Base-by-base conservation (phyloP, 1,284 basidiomycete genomes). In the Cutaneotrichosporon sp. region DNA sequence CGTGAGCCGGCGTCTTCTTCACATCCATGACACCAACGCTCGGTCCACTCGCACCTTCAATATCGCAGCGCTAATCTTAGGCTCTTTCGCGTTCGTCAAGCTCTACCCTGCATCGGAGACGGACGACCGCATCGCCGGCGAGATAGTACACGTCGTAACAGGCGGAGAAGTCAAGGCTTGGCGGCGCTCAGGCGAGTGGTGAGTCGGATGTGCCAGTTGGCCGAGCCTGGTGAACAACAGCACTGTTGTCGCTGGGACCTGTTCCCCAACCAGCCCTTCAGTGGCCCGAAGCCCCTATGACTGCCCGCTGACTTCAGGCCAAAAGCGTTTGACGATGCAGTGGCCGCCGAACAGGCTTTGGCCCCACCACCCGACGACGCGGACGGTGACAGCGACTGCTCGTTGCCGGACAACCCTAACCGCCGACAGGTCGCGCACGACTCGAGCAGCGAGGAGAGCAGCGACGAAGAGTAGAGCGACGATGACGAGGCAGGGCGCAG, bases 101-200 rank as follows among this genome's bases (percentile, higher is more conserved):
- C 57, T 71, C 2, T 73, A 63, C 45, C 57, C 62, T 10, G 48
- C 51, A 15, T 47, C 56, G 12, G 52, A 57, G 21, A 53, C 49
- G 14, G n/a, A 30, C 8, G 46, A 40, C 5, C 59, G 60, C 30
- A 41, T 73, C 7, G 59, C 58, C 2, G 70, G 70, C 7, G 70
- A 73, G 59, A 66, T 73, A 18, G 55, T 67, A 2, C 56, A 60
- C 46, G 59, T 73, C 9, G 49, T 70, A 12, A 55, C 56, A 5
- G 59, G 54, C 9, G 40, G 51, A 4, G 69, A 73, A 53, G 62
- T 73, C 39, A 70, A 67, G 55, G 52, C 58, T 14, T 73, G 64
- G 64, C 60, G 65, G 33, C 60, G 61, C 50, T 47, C 60, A 17
- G 70, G 69, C 13, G 63, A 66, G 35, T 73, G 70, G 70, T 73